Evolutionary conservation across 75 land plant genomes (phyloP).

Genomic region (Sequoia sempervirens): DNA sequence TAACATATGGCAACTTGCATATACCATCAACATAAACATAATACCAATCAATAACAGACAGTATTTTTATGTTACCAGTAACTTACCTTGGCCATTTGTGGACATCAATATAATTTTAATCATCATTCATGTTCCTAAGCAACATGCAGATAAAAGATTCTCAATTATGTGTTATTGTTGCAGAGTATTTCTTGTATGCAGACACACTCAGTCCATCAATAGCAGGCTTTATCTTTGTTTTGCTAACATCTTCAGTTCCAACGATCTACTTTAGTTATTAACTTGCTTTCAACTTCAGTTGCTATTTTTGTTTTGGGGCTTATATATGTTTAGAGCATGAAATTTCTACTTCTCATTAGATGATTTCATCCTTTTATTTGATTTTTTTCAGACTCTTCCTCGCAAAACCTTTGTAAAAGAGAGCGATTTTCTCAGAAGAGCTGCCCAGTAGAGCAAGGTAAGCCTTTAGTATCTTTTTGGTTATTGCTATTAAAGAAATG

Average conservation of each 20-base stretch:
- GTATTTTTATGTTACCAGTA: no score
- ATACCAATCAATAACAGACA: neutral
- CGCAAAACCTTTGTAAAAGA: neutral
- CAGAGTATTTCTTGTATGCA: neutral
- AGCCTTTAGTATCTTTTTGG: neutral
- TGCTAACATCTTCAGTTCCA: neutral
- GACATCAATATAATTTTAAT: neutral
- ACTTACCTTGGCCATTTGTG: neutral
- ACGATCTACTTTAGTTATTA: neutral
- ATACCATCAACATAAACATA: neutral
- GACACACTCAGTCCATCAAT: neutral
- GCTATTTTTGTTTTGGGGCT: neutral
- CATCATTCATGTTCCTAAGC: neutral
- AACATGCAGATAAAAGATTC: neutral
- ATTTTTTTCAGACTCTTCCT: neutral
- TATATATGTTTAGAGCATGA: neutral
- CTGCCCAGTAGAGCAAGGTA: neutral
- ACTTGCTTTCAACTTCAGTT: neutral
- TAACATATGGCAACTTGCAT: no score
- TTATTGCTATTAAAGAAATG: neutral
- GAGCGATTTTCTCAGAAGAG: neutral
- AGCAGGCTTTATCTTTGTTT: neutral
- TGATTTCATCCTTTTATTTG: neutral
- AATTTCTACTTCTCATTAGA: neutral
- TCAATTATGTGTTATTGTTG: neutral